These are phyloP conservation scores for Selaginella moellendorffii DNA, from an alignment of 75 land plant genomes.

Conservation along the genomic window DNA sequence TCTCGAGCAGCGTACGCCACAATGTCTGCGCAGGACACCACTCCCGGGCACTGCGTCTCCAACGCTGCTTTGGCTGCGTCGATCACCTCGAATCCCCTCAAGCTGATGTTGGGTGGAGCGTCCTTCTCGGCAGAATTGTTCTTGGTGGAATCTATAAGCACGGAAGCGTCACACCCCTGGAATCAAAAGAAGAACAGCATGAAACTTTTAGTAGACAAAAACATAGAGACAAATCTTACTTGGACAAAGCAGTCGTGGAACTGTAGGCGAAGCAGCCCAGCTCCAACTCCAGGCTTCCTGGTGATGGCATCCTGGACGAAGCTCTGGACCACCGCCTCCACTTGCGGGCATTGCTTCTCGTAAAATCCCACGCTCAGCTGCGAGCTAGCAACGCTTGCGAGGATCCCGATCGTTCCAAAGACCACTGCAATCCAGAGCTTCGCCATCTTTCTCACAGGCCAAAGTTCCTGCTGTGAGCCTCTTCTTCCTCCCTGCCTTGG, in stretches of 20 bases:
- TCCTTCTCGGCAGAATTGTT: constrained; percentile 37
- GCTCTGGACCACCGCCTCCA: not conserved
- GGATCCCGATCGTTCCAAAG: not conserved
- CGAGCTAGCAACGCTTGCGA: not conserved
- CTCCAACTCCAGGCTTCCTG: not conserved
- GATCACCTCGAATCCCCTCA: constrained; percentile 49
- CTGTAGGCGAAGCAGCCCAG: not conserved
- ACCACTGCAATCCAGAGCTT: not conserved
- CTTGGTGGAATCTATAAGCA: constrained; percentile 35
- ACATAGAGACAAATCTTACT: not conserved
- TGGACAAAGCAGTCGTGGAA: constrained; percentile 7
- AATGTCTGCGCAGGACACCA: constrained; percentile 54
- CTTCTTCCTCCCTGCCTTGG: too few relatives aligned
- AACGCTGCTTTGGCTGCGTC: constrained; percentile 43
- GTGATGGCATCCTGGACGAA: not conserved
- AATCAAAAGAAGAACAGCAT: not conserved
- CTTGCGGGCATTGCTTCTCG: constrained; percentile 1
- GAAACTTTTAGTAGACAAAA: not conserved
- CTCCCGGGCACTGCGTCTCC: constrained; percentile 41
- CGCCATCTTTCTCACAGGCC: too few relatives aligned
- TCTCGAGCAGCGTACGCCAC: constrained; percentile 51
- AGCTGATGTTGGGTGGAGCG: constrained; percentile 33
- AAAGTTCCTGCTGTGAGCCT: too few relatives aligned
- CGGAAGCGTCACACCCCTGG: constrained; percentile 56
- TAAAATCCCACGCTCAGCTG: constrained; percentile 10